Base-by-base conservation (phyloP, 495 filamentous ascomycete genomes). In the Alectoria sarmentosa region DNA sequence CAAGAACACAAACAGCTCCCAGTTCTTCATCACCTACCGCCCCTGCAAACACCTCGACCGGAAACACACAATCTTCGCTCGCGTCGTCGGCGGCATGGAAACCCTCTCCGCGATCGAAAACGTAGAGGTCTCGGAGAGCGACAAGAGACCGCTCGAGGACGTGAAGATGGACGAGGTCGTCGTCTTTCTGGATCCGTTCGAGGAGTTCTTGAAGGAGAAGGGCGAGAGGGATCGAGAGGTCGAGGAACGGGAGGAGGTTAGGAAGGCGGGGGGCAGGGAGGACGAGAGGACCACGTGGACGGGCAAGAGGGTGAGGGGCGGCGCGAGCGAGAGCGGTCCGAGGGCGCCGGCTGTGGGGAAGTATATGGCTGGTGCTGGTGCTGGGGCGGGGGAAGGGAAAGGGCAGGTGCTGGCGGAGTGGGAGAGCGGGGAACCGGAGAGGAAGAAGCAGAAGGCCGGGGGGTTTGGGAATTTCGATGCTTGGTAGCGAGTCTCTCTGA, bases 31-130 rank as follows among this genome's bases (percentile, higher is more conserved):
- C 69, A 90, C 86, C 3, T 98, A 98, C 73, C 86, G 88, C 26
- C 80, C 88, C 1, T 82, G 86, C 1, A 84, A 85, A 71, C 94
- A 98, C 76, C 82, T 98, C 17, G 90, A 97, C 72, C 80, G 86
- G 63, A 98, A 98, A 67, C 94, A 98, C 73, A 98, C 94, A n/a
- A 88, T 98, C 37, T 98, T 98, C 69, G 94, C 85, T 5, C 82
- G 83, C 38, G 85, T 98, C 4, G 89, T 96, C 21, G 90, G 88
- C 37, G 91, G 90, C 14, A 69, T 86, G 61, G 88, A 90, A 19
- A 87, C 89, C 3, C 76, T 97, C 10, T 79, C 80, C 61, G 80
- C 79, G 41, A 84, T 99, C 73, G 94, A 99, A 72, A 80, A 75
- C 9, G 83, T 84, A 19, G 84, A 86, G 3, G 84, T 84, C 10